Conservation (phyloP, 495 filamentous ascomycete species). For the Lepidopterella palustris region DNA sequence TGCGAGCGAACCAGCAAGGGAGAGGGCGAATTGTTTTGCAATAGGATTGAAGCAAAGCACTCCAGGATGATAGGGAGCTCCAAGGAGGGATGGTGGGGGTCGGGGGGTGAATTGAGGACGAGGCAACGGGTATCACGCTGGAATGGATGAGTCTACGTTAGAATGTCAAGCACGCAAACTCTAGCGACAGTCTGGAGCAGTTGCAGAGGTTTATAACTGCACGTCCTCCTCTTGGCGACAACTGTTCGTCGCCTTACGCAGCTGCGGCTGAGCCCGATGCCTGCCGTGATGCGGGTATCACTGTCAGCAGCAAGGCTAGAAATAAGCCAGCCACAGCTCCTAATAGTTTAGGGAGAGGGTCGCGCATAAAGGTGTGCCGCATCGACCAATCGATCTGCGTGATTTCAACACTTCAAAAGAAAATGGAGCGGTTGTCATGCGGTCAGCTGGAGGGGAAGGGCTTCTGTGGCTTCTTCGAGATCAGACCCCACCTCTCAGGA, state of each 20-base stretch:
- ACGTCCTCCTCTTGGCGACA: background rate
- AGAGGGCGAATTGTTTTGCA: too few relatives aligned
- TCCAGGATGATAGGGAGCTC: too few relatives aligned
- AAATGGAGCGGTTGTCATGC: background rate
- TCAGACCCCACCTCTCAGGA: background rate
- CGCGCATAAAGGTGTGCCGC: background rate
- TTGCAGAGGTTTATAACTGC: background rate
- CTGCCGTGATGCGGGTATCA: background rate
- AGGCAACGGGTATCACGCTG: too few relatives aligned
- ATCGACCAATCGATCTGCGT: background rate
- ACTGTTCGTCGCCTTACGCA: background rate
- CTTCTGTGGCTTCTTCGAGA: background rate
- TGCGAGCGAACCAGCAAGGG: too few relatives aligned
- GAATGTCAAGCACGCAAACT: background rate
- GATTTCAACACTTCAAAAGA: background rate
- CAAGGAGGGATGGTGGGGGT: too few relatives aligned
- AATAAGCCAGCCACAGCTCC: background rate
- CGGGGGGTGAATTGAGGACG: too few relatives aligned
- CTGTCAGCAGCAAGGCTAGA: background rate
- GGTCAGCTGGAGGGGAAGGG: background rate
- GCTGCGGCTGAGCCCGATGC: constrained; percentile 6
- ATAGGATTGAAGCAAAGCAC: too few relatives aligned
- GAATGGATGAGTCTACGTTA: background rate
- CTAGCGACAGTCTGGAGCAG: background rate
- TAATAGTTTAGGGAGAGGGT: background rate